phyloP scores from a whole-genome alignment of 2,329 filamentous ascomycete genomes.

The Xylaria sp. region DNA sequence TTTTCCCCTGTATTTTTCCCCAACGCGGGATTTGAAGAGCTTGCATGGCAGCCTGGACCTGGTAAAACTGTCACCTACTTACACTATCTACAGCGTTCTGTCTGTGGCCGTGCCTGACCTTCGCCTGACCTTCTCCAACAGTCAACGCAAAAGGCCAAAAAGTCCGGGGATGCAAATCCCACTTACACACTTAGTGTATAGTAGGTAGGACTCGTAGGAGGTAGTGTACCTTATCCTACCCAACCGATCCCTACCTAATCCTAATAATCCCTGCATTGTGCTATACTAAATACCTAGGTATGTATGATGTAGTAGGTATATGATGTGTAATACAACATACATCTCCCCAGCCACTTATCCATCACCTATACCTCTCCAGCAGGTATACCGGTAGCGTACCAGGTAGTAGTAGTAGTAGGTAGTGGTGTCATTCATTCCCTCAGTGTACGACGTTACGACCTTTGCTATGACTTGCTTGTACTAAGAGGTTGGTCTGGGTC shows the following conservation, averaged over 20 bases:
- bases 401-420: not conserved
- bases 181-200: not conserved
- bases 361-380: not conserved
- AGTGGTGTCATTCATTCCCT: not conserved
- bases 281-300: not conserved
- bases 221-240: not conserved
- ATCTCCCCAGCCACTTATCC: not conserved
- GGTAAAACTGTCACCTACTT: not conserved
- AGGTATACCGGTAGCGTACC: not conserved
- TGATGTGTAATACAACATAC: not conserved
- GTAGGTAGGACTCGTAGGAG: no score
- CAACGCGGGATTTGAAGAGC: slow-evolving; percentile 18
- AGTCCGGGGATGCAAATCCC: slow-evolving; percentile 13
- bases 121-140: slow-evolving; percentile 22
- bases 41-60: not conserved
- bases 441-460: not conserved
- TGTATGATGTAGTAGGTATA: not conserved
- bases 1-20: not conserved
- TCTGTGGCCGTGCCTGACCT: slow-evolving; percentile 30
- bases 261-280: slow-evolving; percentile 4
- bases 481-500: slow-evolving; percentile 14
- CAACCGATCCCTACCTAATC: not conserved
- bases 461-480: slow-evolving; percentile 1
- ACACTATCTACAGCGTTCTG: no score
- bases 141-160: slow-evolving; percentile 10